Evolutionary conservation across 352 stramenopile genomes (phyloP).

Genomic region (Phytopythium mirpurense): DNA sequence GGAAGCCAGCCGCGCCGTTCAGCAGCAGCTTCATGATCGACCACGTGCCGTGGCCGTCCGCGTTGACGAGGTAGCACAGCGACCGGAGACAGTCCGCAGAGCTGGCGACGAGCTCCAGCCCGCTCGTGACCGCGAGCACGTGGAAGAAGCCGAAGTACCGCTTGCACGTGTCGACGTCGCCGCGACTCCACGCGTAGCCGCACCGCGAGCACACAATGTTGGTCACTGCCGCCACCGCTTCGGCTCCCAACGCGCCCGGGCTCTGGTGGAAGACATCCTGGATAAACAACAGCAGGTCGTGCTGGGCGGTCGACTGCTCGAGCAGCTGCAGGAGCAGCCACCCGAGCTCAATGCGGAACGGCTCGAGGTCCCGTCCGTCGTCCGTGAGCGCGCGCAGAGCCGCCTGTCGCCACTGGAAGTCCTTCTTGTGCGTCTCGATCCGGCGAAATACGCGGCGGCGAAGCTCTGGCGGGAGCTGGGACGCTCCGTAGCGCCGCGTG

Average conservation of each 20-base stretch:
- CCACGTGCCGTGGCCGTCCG: conserved; percentile 78
- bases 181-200: conserved; percentile 63
- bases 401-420: conserved; percentile 62
- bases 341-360: conserved; percentile 65
- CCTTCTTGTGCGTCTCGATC: conserved; percentile 43
- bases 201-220: conserved; percentile 60
- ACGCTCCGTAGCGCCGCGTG: conserved; percentile 46
- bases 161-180: conserved; percentile 69
- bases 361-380: conserved; percentile 57
- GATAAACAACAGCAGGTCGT: conserved; percentile 66
- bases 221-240: conserved; percentile 67
- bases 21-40: conserved; percentile 78
- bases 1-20: conserved; percentile 50
- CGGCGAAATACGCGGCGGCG: conserved; percentile 52
- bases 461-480: conserved; percentile 29
- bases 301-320: conserved; percentile 77
- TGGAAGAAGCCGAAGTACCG: conserved; percentile 76
- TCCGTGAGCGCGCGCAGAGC: conserved; percentile 56
- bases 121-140: conserved; percentile 45
- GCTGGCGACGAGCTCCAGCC: conserved; percentile 53
- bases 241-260: conserved; percentile 43
- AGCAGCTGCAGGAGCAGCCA: conserved; percentile 73
- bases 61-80: conserved; percentile 81
- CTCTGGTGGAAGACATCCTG: conserved; percentile 68
- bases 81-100: conserved; percentile 61